Conservation (phyloP, 108 stramenopile species). For the Nannochloropsis gaditana region DNA sequence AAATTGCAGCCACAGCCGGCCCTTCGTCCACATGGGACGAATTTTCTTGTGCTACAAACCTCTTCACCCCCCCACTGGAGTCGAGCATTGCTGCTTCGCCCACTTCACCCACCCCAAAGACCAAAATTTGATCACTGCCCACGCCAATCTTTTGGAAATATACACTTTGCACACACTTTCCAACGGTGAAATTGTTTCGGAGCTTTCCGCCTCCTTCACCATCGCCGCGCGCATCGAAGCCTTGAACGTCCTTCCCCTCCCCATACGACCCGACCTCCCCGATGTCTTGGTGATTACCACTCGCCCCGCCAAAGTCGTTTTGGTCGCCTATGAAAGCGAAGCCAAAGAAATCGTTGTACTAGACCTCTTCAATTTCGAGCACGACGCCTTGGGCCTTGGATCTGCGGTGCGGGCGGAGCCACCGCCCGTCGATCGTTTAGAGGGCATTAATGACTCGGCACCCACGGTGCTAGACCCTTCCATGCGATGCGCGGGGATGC, state of each 20-base stretch:
- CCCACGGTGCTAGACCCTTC: not conserved
- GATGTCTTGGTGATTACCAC: not conserved
- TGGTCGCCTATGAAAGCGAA: constrained; percentile 12
- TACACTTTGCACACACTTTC: not conserved
- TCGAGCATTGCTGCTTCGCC: constrained; percentile 17
- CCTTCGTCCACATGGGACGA: not conserved
- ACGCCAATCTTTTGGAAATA: not conserved
- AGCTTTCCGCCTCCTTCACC: constrained; percentile 12
- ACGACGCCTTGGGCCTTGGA: not conserved
- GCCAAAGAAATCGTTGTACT: not conserved
- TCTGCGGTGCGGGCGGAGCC: not conserved
- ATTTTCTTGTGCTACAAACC: constrained; percentile 13
- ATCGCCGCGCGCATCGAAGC: constrained; percentile 11
- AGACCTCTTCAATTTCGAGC: not conserved
- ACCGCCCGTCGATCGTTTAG: not conserved
- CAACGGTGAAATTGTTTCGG: not conserved
- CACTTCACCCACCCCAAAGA: not conserved
- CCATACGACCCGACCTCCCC: not conserved
- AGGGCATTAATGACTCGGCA: constrained; percentile 3
- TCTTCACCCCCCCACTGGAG: not conserved
- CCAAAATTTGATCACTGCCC: not conserved
- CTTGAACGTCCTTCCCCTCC: constrained; percentile 15
- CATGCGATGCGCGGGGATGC: not conserved
- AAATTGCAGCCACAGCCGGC: not conserved
- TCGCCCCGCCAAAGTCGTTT: not conserved